Evolutionary conservation across 208 protist genomes (phyloP).

Genomic region (Leishmania guyanensis): DNA sequence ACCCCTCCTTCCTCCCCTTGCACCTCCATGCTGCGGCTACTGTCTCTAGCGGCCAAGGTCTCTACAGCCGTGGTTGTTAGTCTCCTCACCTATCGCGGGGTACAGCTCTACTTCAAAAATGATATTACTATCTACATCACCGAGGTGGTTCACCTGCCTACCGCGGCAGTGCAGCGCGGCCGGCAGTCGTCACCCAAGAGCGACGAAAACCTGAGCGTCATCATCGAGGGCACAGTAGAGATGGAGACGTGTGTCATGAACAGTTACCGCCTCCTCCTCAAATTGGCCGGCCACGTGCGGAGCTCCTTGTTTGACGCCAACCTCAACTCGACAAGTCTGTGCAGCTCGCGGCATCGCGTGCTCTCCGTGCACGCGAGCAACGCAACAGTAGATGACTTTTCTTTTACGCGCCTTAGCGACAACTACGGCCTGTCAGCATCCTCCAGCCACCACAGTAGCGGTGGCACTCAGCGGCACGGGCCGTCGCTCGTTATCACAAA

Average conservation of each 20-base stretch:
- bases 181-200: background rate
- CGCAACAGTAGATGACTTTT: background rate
- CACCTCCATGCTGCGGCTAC: slow-evolving; percentile 18
- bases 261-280: slow-evolving; percentile 79
- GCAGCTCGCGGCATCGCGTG: slow-evolving; percentile 28
- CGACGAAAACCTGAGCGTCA: slow-evolving; percentile 5
- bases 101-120: slow-evolving; percentile 64
- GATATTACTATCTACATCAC: slow-evolving; percentile 74
- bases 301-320: slow-evolving; percentile 21
- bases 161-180: slow-evolving; percentile 13
- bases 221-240: slow-evolving; percentile 60
- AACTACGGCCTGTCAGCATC: slow-evolving; percentile 25
- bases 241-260: slow-evolving; percentile 75
- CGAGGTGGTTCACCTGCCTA: slow-evolving; percentile 75
- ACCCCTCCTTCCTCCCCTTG: background rate
- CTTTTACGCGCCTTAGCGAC: slow-evolving; percentile 8
- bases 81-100: slow-evolving; percentile 49
- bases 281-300: slow-evolving; percentile 56
- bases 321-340: slow-evolving; percentile 6
- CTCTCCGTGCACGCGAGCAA: slow-evolving; percentile 30
- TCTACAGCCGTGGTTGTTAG: slow-evolving; percentile 27
- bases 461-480: slow-evolving; percentile 15
- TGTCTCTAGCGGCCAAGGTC: slow-evolving; percentile 20
- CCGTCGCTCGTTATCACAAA: slow-evolving; percentile 25
- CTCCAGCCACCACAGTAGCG: slow-evolving; percentile 10